Evolutionary conservation across 2,329 filamentous ascomycete genomes (phyloP).

Genomic region (Aspergillus ruber): DNA sequence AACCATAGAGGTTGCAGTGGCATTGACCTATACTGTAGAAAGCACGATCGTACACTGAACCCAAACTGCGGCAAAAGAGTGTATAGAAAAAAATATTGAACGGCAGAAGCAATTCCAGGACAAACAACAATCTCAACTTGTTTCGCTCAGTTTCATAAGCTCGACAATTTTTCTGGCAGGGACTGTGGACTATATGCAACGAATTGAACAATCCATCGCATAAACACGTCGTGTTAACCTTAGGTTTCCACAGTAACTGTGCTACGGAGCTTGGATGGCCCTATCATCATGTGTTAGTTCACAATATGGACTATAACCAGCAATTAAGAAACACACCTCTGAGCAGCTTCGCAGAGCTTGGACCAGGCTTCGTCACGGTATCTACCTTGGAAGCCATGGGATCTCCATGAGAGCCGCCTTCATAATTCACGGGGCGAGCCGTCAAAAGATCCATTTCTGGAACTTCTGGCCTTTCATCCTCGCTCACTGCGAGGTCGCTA

Average conservation of each 20-base stretch:
- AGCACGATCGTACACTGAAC: not conserved
- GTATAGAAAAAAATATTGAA: slow-evolving; percentile 6
- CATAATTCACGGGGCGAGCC: slow-evolving; percentile 42
- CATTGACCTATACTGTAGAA: slow-evolving; percentile 1
- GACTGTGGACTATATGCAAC: slow-evolving; percentile 6
- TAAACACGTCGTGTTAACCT: slow-evolving; percentile 22
- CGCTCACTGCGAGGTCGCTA: slow-evolving; percentile 78
- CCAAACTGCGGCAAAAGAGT: not conserved
- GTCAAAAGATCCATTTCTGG: slow-evolving; percentile 48
- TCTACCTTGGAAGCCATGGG: slow-evolving; percentile 26
- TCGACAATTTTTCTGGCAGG: slow-evolving; percentile 10
- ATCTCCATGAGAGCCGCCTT: slow-evolving; percentile 28
- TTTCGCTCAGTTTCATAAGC: slow-evolving; percentile 12
- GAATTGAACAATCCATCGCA: slow-evolving; percentile 22
- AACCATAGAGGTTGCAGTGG: not conserved
- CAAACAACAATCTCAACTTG: slow-evolving; percentile 13
- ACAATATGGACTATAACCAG: not conserved
- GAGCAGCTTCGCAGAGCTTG: slow-evolving; percentile 31
- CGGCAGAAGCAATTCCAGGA: slow-evolving; percentile 8
- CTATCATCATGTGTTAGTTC: slow-evolving; percentile 13
- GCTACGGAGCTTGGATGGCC: slow-evolving; percentile 41
- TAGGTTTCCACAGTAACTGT: slow-evolving; percentile 24
- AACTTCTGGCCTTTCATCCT: slow-evolving; percentile 68
- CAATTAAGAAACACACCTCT: slow-evolving; percentile 25
- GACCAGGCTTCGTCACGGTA: slow-evolving; percentile 23